phyloP scores from a whole-genome alignment of 352 stramenopile genomes.

The Peronospora belbahrii region DNA sequence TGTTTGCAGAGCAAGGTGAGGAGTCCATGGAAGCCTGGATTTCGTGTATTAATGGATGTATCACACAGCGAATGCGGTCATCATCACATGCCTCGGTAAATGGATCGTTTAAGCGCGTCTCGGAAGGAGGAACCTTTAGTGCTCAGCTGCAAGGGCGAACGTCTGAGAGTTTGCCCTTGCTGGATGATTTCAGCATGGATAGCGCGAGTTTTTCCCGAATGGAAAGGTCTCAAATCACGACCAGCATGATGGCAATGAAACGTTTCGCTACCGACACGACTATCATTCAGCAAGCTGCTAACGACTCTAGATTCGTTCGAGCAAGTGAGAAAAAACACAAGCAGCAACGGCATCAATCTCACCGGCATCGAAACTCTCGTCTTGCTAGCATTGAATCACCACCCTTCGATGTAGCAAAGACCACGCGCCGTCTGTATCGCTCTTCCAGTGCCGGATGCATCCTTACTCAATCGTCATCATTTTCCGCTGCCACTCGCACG shows the following conservation, averaged over 20 bases:
- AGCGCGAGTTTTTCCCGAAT: slow-evolving; percentile 28
- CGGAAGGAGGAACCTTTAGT: slow-evolving; percentile 28
- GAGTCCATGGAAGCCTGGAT: slow-evolving; percentile 61
- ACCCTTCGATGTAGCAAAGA: slow-evolving; percentile 20
- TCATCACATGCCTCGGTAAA: slow-evolving; percentile 22
- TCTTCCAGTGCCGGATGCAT: slow-evolving; percentile 68
- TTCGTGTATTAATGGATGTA: slow-evolving; percentile 43
- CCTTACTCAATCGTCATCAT: slow-evolving; percentile 31
- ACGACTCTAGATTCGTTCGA: slow-evolving; percentile 37
- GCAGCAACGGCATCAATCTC: slow-evolving; percentile 18
- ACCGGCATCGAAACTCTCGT: slow-evolving; percentile 32
- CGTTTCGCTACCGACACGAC: slow-evolving; percentile 58
- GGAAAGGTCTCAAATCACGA: slow-evolving; percentile 22
- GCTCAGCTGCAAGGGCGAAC: slow-evolving; percentile 23
- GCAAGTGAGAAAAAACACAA: slow-evolving; percentile 40
- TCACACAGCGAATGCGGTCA: slow-evolving; percentile 27
- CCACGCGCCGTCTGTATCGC: slow-evolving; percentile 30
- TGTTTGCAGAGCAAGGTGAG: slow-evolving; percentile 55
- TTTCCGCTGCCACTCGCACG: slow-evolving; percentile 17
- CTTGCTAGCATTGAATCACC: slow-evolving; percentile 30
- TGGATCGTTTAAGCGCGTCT: slow-evolving; percentile 29
- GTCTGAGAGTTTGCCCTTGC: slow-evolving; percentile 32
- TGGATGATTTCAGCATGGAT: slow-evolving; percentile 32
- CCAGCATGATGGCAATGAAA: slow-evolving; percentile 48
- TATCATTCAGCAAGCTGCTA: slow-evolving; percentile 48